A percentile compares a stretch with the other conserved stretches of the same genome.
These are phyloP conservation scores for Lepiota venenata DNA, from an alignment of 768 basidiomycete species.

Conservation along the genomic window DNA sequence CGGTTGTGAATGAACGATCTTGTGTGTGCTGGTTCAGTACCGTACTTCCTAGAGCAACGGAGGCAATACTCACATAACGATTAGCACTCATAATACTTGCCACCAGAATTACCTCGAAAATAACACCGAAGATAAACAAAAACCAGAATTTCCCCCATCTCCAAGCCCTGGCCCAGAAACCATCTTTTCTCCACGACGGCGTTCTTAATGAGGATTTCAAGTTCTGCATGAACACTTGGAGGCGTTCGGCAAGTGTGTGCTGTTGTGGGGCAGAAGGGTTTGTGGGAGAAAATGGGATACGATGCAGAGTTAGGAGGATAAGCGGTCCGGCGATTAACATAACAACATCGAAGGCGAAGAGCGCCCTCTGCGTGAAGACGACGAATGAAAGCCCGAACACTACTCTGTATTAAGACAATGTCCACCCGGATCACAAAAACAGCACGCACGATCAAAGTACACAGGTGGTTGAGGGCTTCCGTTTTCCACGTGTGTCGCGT, in stretches of 20 bases:
- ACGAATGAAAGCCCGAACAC: constrained; percentile 52
- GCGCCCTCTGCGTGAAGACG: constrained; percentile 42
- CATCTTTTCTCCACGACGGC: neutral
- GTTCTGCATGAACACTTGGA: neutral
- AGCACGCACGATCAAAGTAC: constrained; percentile 63
- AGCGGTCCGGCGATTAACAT: constrained; percentile 54
- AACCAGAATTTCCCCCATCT: constrained; percentile 56
- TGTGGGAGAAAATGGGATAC: constrained; percentile 5
- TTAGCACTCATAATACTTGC: constrained; percentile 46
- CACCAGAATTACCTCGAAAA: constrained; percentile 41
- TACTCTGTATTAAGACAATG: constrained; percentile 19
- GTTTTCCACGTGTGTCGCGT: constrained; percentile 18
- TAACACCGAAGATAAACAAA: constrained; percentile 38
- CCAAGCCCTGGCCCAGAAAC: constrained; percentile 25
- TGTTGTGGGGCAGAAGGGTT: neutral
- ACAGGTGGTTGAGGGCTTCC: constrained; percentile 34
- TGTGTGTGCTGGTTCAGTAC: neutral
- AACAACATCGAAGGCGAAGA: constrained; percentile 51
- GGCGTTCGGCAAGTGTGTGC: neutral
- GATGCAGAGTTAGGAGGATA: constrained; percentile 37
- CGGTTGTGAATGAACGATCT: constrained; percentile 33
- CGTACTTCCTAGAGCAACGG: neutral
- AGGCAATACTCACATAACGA: constrained; percentile 43
- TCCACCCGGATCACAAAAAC: neutral
- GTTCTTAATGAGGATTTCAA: neutral